Evolutionary conservation across 2,329 filamentous ascomycete species (phyloP).

Genomic region (Aspergillus niger): DNA sequence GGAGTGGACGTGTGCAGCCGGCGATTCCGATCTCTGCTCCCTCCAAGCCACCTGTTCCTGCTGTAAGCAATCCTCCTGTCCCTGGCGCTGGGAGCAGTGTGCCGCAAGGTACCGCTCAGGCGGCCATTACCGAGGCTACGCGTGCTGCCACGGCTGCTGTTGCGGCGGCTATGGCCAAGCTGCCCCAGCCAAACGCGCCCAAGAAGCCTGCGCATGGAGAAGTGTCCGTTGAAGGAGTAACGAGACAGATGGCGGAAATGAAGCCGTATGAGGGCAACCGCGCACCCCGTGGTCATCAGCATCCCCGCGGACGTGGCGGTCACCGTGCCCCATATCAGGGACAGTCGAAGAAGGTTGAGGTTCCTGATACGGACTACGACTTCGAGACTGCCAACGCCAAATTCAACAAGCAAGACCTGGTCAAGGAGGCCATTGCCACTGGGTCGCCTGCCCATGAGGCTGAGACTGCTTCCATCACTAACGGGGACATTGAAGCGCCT

Average conservation of each 20-base stretch:
- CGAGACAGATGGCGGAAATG: constrained; percentile 50
- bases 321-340: constrained; percentile 46
- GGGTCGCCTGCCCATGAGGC: constrained; percentile 66
- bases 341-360: constrained; percentile 71
- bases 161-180: constrained; percentile 54
- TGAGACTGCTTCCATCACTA: constrained; percentile 51
- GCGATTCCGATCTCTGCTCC: constrained; percentile 49
- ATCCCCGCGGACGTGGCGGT: constrained; percentile 51
- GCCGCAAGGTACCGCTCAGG: constrained; percentile 34
- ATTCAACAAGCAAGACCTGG: constrained; percentile 83
- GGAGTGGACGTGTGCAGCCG: constrained; percentile 47
- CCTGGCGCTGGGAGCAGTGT: constrained; percentile 26
- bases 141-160: constrained; percentile 54
- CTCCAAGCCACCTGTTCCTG: constrained; percentile 36
- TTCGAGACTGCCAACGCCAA: constrained; percentile 85
- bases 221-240: constrained; percentile 43
- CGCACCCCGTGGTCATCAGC: constrained; percentile 41
- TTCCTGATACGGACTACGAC: constrained; percentile 89
- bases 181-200: constrained; percentile 43
- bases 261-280: constrained; percentile 44
- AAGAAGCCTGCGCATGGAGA: constrained; percentile 37
- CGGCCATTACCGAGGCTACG: constrained; percentile 50
- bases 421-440: constrained; percentile 82
- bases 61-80: constrained; percentile 32
- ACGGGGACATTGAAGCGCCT: constrained; percentile 41